Evolutionary conservation across 2,329 filamentous ascomycete species (phyloP).

Genomic region (Phaeoacremonium minimum): DNA sequence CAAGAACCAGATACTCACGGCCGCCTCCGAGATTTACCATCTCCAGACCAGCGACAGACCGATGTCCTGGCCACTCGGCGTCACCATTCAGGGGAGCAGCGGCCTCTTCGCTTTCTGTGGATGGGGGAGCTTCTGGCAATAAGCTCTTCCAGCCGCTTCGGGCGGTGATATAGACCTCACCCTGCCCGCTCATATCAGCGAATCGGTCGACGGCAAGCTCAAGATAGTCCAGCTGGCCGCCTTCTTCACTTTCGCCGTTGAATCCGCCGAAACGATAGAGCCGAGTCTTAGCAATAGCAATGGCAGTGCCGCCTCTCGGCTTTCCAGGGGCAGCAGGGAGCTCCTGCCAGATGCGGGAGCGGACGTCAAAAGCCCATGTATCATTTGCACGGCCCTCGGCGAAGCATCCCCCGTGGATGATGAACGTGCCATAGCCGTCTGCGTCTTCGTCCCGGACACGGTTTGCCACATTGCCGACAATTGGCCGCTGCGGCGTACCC

Average conservation of each 20-base stretch:
- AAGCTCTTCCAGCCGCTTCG: constrained; percentile 53
- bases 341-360: constrained; percentile 60
- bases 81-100: constrained; percentile 8
- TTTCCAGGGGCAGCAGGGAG: constrained; percentile 64
- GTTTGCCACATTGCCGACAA: constrained; percentile 53
- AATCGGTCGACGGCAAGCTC: constrained; percentile 53
- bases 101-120: constrained; percentile 15
- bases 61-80: constrained; percentile 42
- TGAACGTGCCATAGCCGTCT: constrained; percentile 63
- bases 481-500: constrained; percentile 55
- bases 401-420: constrained; percentile 73
- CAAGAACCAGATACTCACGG: constrained; percentile 57
- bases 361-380: constrained; percentile 74
- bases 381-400: constrained; percentile 59
- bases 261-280: constrained; percentile 80
- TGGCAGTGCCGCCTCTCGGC: constrained; percentile 61
- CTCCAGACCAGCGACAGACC: constrained; percentile 51
- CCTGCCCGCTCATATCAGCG: constrained; percentile 41
- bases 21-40: constrained; percentile 55
- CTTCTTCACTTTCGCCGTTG: constrained; percentile 65
- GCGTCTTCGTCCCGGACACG: constrained; percentile 55
- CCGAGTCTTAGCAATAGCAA: constrained; percentile 59
- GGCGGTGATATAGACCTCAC: constrained; percentile 46
- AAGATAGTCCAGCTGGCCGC: constrained; percentile 66
- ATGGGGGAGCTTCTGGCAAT: constrained; percentile 26